phyloP scores from a whole-genome alignment of 2,329 filamentous ascomycete species.

The Aspergillus sp. region DNA sequence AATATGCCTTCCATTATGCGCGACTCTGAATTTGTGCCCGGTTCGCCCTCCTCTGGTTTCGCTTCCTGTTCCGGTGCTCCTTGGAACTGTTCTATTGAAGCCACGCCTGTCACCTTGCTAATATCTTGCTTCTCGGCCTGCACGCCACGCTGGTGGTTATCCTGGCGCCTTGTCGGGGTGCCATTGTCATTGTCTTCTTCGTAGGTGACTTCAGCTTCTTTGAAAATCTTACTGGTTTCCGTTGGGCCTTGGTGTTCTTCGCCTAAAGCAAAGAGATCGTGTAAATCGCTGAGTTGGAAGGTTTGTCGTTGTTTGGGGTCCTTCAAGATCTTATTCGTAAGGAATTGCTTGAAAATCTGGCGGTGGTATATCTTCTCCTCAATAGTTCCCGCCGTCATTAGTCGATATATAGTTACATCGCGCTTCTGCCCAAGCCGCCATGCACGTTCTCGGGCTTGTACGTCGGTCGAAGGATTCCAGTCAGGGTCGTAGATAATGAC shows the following conservation, averaged over 20 bases:
- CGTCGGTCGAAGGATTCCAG: slow-evolving; percentile 96
- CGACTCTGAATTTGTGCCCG: slow-evolving; percentile 55
- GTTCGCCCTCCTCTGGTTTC: neutral
- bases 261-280: slow-evolving; percentile 84
- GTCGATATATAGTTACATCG: slow-evolving; percentile 90
- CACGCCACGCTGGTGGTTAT: neutral
- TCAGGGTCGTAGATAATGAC: slow-evolving; percentile 99
- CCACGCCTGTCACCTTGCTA: slow-evolving; percentile 58
- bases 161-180: neutral
- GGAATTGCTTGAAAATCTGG: slow-evolving; percentile 97
- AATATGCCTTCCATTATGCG: slow-evolving; percentile 89
- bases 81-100: slow-evolving; percentile 64
- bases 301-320: slow-evolving; percentile 91
- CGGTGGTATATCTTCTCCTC: slow-evolving; percentile 99
- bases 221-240: slow-evolving; percentile 83
- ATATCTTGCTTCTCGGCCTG: slow-evolving; percentile 47
- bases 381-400: slow-evolving; percentile 98
- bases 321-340: slow-evolving; percentile 92
- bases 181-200: slow-evolving; percentile 33
- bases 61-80: slow-evolving; percentile 33
- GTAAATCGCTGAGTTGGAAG: slow-evolving; percentile 84
- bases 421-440: slow-evolving; percentile 95
- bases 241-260: slow-evolving; percentile 67
- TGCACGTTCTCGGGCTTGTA: slow-evolving; percentile 91
- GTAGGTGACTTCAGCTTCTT: slow-evolving; percentile 77